A percentile compares a stretch with the other conserved stretches of the same genome.
Evolutionary conservation across 345 rosid species (phyloP).

Genomic region (Aquilaria malaccensis): DNA sequence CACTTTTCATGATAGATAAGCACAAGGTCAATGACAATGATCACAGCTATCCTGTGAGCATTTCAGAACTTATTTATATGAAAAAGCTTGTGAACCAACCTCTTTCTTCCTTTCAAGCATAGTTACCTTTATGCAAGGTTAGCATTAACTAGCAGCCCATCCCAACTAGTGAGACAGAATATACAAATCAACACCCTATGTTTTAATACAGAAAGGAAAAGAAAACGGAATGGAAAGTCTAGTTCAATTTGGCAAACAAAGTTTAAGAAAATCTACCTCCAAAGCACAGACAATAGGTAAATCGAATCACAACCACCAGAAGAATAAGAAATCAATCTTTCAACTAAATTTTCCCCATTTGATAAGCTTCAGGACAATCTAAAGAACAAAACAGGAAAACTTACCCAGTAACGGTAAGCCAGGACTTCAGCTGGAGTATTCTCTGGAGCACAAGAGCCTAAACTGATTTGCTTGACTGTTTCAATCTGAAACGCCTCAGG

Average conservation of each 20-base stretch:
- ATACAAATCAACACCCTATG: background rate
- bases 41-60: slow-evolving; percentile 2
- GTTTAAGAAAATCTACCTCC: background rate
- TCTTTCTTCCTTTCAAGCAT: background rate
- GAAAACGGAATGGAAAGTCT: too few relatives aligned
- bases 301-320: slow-evolving; percentile 2
- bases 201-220: background rate
- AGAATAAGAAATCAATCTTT: background rate
- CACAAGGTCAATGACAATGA: slow-evolving; percentile 6
- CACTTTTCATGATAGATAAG: slow-evolving; percentile 6
- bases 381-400: slow-evolving; percentile 21
- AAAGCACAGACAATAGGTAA: background rate
- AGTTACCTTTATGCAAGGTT: slow-evolving; percentile 4
- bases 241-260: too few relatives aligned
- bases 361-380: background rate
- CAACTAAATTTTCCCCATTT: background rate
- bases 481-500: slow-evolving; percentile 98
- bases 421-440: slow-evolving; percentile 87
- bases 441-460: slow-evolving; percentile 68
- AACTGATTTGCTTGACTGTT: slow-evolving; percentile 91
- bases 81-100: background rate
- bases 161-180: background rate
- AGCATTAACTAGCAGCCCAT: background rate
- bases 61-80: background rate
- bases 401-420: slow-evolving; percentile 93